Evolutionary conservation across 2,329 filamentous ascomycete genomes (phyloP), one percentile per base, ranked within the genome.

Genomic region (Pyrenophora teres): DNA sequence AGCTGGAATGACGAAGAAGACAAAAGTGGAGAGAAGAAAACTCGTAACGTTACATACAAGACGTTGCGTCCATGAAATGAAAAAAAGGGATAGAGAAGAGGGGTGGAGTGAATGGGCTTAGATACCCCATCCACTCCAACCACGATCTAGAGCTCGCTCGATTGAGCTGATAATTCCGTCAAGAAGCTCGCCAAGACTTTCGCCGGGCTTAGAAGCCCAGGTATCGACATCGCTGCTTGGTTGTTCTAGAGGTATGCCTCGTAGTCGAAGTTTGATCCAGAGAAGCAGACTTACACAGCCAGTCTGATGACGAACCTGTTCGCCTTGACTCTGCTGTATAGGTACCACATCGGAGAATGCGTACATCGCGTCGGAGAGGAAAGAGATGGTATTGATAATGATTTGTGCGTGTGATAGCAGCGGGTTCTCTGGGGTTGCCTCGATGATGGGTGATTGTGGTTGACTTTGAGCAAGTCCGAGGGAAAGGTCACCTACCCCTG

Each of bases 221-320:
- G 50, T 23, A 9, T 54, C 50, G 10, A 56, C 45, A 15, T 57
- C 39, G 13, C 48, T 56, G 31, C 54, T 60, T 4, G 54, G 55
- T 3, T 53, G 56, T 2, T 68, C 64, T 0, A 60, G 35, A 12
- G 57, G 21, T 1, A 57, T 57, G 33, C 59, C 63, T 13, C 63
- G 64, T 1, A 73, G 47, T 2, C 62, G 56, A 40, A 69, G 63
- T 46, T 72, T 72, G 1, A 66, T 61, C 70, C 70, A 74, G 6
- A 66, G 63, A 10, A 72, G 56, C 19, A 72, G 40, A 15, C 65
- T 68, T 6, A 48, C 53, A 23, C 67, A 69, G 33, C 71, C 70
- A 3, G 59, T 58, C 41, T 71, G 65, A 50, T 66, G 68, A 13
- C 64, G 56, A 1, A 40, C 37, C 6, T 68, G 33, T 23, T 69